Percentiles rank a stretch among this genome's conserved stretches.
phyloP scores from a whole-genome alignment of 106 monocot genomes.

The Apostasia shenzhenica region DNA sequence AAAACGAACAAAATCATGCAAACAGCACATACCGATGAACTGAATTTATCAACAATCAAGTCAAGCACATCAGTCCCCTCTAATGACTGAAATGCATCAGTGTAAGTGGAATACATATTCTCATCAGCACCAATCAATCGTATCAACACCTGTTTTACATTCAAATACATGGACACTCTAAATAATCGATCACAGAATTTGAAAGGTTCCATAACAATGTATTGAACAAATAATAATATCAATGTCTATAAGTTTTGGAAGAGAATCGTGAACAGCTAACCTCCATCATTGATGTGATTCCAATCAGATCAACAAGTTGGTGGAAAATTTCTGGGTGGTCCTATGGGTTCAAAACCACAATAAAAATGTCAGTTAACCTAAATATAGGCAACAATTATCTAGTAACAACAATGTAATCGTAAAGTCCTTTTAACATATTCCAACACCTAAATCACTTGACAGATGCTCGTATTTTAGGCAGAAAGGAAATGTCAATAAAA shows the following conservation, averaged over 20 bases:
- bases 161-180: not conserved
- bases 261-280: conserved; percentile 17
- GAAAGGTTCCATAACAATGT: too few relatives aligned
- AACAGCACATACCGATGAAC: conserved; percentile 65
- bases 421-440: too few relatives aligned
- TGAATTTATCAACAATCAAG: conserved; percentile 95
- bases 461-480: too few relatives aligned
- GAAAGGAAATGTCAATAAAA: too few relatives aligned
- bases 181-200: too few relatives aligned
- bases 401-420: too few relatives aligned
- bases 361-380: too few relatives aligned
- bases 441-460: too few relatives aligned
- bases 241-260: too few relatives aligned
- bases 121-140: conserved; percentile 96
- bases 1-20: not conserved
- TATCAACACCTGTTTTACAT: conserved; percentile 57
- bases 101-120: conserved; percentile 59
- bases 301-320: conserved; percentile 90
- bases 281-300: conserved; percentile 98
- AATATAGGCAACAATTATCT: too few relatives aligned
- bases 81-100: conserved; percentile 74
- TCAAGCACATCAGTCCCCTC: conserved; percentile 80
- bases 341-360: conserved; percentile 25
- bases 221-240: too few relatives aligned
- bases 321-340: conserved; percentile 73